phyloP scores from a whole-genome alignment of 1,139 yeast species.

The Oligophagozyma castellii region DNA sequence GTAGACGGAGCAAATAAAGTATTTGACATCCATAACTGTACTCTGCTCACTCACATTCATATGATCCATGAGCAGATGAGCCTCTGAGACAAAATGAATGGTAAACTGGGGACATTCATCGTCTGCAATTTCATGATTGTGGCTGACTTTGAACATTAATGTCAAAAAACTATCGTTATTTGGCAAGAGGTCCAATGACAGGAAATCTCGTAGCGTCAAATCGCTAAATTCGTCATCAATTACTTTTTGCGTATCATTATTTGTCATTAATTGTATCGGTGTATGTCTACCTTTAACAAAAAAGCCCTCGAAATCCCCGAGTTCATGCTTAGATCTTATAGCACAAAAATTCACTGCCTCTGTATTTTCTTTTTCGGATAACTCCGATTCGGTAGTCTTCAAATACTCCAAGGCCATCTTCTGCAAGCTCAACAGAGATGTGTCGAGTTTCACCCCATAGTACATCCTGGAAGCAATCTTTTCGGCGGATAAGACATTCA shows the following conservation, averaged over 20 bases:
- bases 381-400: too few species aligned
- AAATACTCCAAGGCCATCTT: too few species aligned
- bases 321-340: slow-evolving; percentile 7
- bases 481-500: too few species aligned
- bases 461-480: too few species aligned
- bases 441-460: too few species aligned
- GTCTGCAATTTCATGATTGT: slow-evolving; percentile 7
- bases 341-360: slow-evolving; percentile 10
- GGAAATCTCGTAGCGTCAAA: slow-evolving; percentile 9
- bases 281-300: slow-evolving; percentile 14
- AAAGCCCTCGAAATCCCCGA: slow-evolving; percentile 12
- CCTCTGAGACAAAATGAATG: slow-evolving; percentile 18
- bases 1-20: slow-evolving; percentile 18
- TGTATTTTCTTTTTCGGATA: too few species aligned
- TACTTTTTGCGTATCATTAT: slow-evolving; percentile 3
- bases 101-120: slow-evolving; percentile 6
- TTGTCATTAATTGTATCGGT: slow-evolving; percentile 4
- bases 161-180: slow-evolving; percentile 10
- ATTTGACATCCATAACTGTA: slow-evolving; percentile 17
- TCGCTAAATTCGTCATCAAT: slow-evolving; percentile 6
- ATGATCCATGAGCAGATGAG: slow-evolving; percentile 11
- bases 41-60: slow-evolving; percentile 16
- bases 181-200: slow-evolving; percentile 20
- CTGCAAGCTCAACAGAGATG: too few species aligned
- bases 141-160: slow-evolving; percentile 16